Percentiles rank a stretch among this genome's conserved stretches.
These are phyloP conservation scores for Backusella psychrophila DNA, from an alignment of 192 early-diverging fungal species.

Conservation along the genomic window DNA sequence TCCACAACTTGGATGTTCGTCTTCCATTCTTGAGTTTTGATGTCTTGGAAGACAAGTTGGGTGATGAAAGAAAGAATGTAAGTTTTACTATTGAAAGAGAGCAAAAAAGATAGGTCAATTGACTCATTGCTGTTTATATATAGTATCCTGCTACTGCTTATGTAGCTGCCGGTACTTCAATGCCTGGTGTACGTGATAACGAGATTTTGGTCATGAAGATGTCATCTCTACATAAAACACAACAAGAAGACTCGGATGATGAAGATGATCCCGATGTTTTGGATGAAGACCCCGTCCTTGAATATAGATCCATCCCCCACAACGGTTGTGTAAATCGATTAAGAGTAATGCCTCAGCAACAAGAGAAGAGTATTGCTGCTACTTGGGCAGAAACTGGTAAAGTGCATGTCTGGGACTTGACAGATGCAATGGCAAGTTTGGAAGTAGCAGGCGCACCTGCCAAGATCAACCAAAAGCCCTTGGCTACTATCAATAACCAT, in stretches of 20 bases:
- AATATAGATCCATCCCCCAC: conserved; percentile 80
- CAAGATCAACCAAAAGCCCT: conserved; percentile 60
- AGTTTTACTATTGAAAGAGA: conserved; percentile 10
- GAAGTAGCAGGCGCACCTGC: conserved; percentile 80
- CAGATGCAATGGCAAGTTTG: conserved; percentile 68
- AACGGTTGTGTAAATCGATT: conserved; percentile 69
- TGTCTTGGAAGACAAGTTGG: conserved; percentile 85
- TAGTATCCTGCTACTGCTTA: conserved; percentile 91
- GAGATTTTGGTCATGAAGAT: conserved; percentile 95
- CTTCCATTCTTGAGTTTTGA: conserved; percentile 99
- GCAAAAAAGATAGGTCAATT: background rate
- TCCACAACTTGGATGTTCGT: conserved; percentile 88
- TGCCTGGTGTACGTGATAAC: conserved; percentile 79
- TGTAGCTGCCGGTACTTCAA: conserved; percentile 92
- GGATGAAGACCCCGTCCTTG: conserved; percentile 94
- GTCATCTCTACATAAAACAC: conserved; percentile 89
- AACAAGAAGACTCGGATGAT: conserved; percentile 81
- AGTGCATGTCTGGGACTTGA: conserved; percentile 90
- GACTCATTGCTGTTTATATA: background rate
- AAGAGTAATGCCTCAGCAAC: conserved; percentile 65
- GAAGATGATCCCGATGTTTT: conserved; percentile 79
- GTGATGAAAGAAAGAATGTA: conserved; percentile 68
- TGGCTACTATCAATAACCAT: conserved; percentile 82
- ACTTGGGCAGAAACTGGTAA: conserved; percentile 96
- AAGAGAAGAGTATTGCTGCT: conserved; percentile 75